Conservation (phyloP, 169 alveolate species). For the Plasmodium blacklocki region DNA sequence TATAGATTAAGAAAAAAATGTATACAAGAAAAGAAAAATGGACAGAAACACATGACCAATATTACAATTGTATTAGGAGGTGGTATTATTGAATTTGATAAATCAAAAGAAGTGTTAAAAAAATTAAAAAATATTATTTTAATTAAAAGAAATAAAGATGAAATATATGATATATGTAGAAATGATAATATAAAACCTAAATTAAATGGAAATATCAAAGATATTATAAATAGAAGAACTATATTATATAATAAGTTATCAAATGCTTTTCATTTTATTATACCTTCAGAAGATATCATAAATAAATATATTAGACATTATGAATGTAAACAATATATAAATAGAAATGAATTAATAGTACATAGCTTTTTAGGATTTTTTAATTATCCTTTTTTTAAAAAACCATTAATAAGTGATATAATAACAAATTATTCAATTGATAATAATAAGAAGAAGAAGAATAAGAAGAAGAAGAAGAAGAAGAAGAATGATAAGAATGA, state of each 20-base stretch:
- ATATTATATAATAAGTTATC: not conserved
- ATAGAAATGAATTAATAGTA: conserved; percentile 32
- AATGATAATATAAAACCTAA: conserved; percentile 47
- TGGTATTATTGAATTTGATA: conserved; percentile 43
- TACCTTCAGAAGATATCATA: conserved; percentile 24
- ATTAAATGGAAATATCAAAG: conserved; percentile 17
- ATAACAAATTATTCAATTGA: no score
- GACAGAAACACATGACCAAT: not conserved
- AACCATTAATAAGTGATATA: not conserved
- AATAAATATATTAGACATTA: not conserved
- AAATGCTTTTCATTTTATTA: conserved; percentile 37
- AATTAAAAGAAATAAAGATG: conserved; percentile 18
- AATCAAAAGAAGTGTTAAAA: conserved; percentile 12
- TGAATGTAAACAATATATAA: not conserved
- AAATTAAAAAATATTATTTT: conserved; percentile 26
- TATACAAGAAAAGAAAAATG: not conserved
- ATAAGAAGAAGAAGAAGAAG: no score
- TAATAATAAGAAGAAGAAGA: no score
- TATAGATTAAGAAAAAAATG: not conserved
- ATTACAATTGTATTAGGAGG: conserved; percentile 50
- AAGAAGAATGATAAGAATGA: no score
- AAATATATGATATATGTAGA: conserved; percentile 38
- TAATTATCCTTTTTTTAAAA: conserved; percentile 22
- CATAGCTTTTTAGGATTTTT: conserved; percentile 30
- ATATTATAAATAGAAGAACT: conserved; percentile 28